Evolutionary conservation across 306 rosid genomes (phyloP).

Genomic region (Cajanus cajan): DNA sequence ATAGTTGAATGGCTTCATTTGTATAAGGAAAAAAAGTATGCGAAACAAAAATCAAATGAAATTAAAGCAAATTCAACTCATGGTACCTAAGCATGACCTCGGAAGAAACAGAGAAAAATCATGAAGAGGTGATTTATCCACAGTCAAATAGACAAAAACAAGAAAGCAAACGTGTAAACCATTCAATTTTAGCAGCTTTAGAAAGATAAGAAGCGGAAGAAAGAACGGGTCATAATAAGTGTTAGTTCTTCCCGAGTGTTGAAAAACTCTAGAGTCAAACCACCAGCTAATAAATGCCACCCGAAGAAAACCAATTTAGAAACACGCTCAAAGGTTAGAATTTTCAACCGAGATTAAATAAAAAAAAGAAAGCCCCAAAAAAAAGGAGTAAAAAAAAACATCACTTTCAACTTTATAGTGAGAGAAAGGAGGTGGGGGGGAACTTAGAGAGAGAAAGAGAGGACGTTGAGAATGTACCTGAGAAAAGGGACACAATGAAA

Average conservation of each 20-base stretch:
- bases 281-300: constrained; percentile 3
- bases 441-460: constrained; percentile 39
- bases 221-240: constrained; percentile 13
- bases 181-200: constrained; percentile 26
- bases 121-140: constrained; percentile 17
- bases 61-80: constrained; percentile 36
- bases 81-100: constrained; percentile 26
- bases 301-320: constrained; percentile 23
- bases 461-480: constrained; percentile 46
- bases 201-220: constrained; percentile 4
- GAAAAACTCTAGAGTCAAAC: constrained; percentile 63
- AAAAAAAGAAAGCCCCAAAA: not conserved
- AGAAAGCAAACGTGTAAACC: constrained; percentile 30
- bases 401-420: constrained; percentile 35
- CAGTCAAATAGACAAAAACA: constrained; percentile 43
- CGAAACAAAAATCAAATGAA: constrained; percentile 20
- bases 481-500: constrained; percentile 56
- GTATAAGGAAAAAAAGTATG: constrained; percentile 17
- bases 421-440: constrained; percentile 34
- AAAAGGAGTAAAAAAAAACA: not conserved
- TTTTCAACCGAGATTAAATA: constrained; percentile 1
- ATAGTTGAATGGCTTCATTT: constrained; percentile 36
- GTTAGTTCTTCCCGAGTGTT: constrained; percentile 36
- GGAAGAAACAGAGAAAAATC: constrained; percentile 20
- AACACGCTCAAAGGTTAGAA: constrained; percentile 37